These are phyloP conservation scores for Meyerozyma sp. DNA, from an alignment of 1,139 yeast genomes.

Conservation along the genomic window DNA sequence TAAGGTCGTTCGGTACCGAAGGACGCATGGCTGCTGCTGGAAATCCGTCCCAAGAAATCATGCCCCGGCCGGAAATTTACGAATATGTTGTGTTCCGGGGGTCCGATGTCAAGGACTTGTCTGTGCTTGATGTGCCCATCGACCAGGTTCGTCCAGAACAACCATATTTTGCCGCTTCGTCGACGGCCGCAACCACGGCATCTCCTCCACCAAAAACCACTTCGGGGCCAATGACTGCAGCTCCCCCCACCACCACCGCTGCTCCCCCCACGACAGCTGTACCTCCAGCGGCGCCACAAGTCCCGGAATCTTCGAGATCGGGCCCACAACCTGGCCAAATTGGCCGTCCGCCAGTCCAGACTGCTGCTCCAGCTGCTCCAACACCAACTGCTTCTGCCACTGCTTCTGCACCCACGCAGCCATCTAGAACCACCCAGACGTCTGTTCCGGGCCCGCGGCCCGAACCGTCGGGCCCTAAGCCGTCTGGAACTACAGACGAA, in stretches of 20 bases:
- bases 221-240: neutral
- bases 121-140: slow-evolving; percentile 67
- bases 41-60: slow-evolving; percentile 67
- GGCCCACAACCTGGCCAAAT: neutral
- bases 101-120: slow-evolving; percentile 84
- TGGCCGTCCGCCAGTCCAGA: slow-evolving; percentile 14
- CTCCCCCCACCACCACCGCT: slow-evolving; percentile 3
- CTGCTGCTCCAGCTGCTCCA: slow-evolving; percentile 12
- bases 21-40: slow-evolving; percentile 63
- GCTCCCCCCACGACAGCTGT: slow-evolving; percentile 4
- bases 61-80: slow-evolving; percentile 68
- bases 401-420: slow-evolving; percentile 9
- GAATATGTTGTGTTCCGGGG: slow-evolving; percentile 87
- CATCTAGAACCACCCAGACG: slow-evolving; percentile 2
- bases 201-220: neutral
- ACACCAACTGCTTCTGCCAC: slow-evolving; percentile 12
- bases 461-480: slow-evolving; percentile 11
- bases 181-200: neutral
- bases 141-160: slow-evolving; percentile 45
- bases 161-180: neutral
- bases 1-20: slow-evolving; percentile 88
- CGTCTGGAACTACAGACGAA: slow-evolving; percentile 13
- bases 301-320: slow-evolving; percentile 5
- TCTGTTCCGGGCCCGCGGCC: no score
- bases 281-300: slow-evolving; percentile 9